Percentiles rank a stretch among this genome's conserved stretches.
Conservation (phyloP, 2,329 filamentous ascomycete genomes). For the Byssothecium circinans region DNA sequence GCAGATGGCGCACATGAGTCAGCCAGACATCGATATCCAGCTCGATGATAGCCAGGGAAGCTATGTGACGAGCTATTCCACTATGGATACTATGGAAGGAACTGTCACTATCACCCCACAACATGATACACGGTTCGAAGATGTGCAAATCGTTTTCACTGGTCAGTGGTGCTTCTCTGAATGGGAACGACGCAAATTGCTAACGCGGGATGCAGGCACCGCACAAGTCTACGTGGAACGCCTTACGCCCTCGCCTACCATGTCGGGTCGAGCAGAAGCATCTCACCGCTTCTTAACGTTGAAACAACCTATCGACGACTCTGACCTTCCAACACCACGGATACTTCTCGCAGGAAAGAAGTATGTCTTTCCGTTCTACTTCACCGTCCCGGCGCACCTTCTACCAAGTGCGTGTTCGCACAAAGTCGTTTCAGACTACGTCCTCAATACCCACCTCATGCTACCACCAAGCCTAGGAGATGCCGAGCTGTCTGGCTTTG, state of each 20-base stretch:
- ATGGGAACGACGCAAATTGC: slow-evolving; percentile 1
- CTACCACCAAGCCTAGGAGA: slow-evolving; percentile 66
- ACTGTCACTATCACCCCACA: slow-evolving; percentile 53
- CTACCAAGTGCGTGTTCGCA: slow-evolving; percentile 63
- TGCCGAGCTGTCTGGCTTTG: slow-evolving; percentile 54
- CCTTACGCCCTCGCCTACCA: slow-evolving; percentile 53
- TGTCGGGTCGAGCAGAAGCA: slow-evolving; percentile 58
- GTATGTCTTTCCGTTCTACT: slow-evolving; percentile 65
- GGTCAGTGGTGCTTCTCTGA: slow-evolving; percentile 44
- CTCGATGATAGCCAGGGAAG: slow-evolving; percentile 37
- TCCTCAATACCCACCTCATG: slow-evolving; percentile 59
- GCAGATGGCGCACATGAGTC: slow-evolving; percentile 35
- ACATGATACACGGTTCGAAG: slow-evolving; percentile 59
- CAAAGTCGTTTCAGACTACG: slow-evolving; percentile 51
- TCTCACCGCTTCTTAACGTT: slow-evolving; percentile 64
- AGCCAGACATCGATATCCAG: slow-evolving; percentile 48
- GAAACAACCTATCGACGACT: slow-evolving; percentile 59
- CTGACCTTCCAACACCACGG: slow-evolving; percentile 57
- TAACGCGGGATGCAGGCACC: slow-evolving; percentile 45
- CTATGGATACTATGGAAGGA: slow-evolving; percentile 60
- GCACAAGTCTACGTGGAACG: slow-evolving; percentile 59
- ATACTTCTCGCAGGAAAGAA: slow-evolving; percentile 57
- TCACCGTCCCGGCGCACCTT: slow-evolving; percentile 63
- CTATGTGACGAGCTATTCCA: slow-evolving; percentile 56
- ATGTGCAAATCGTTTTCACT: slow-evolving; percentile 60